Conservation (phyloP, 1,284 basidiomycete genomes). For the Lentinula novae-zelandiae region DNA sequence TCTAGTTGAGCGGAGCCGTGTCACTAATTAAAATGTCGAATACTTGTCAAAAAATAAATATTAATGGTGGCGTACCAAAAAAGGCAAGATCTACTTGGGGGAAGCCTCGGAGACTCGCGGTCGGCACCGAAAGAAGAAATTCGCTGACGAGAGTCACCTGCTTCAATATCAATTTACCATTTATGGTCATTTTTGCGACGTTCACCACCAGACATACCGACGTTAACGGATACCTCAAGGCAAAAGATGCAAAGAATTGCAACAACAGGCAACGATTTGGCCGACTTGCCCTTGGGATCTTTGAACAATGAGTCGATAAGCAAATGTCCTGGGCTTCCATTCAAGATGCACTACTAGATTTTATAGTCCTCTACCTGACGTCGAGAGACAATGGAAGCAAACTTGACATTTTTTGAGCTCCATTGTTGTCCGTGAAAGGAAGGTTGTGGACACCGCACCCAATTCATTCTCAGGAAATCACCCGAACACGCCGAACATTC, state of each 20-base stretch:
- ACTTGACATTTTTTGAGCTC: background rate
- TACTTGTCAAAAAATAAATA: background rate
- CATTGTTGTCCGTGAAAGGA: background rate
- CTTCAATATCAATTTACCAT: background rate
- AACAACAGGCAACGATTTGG: background rate
- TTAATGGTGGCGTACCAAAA: background rate
- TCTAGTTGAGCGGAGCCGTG: background rate
- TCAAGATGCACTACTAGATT: background rate
- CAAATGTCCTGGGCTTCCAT: background rate
- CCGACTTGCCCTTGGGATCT: background rate
- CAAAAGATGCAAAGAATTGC: background rate
- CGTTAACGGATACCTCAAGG: conserved; percentile 3
- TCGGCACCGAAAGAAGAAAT: conserved; percentile 5
- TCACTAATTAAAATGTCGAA: background rate
- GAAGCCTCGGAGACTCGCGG: background rate
- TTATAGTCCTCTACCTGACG: background rate
- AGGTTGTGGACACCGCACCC: background rate
- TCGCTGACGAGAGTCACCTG: background rate
- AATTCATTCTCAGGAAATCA: background rate
- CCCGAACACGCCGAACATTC: background rate
- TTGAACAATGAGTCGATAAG: background rate
- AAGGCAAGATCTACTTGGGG: background rate
- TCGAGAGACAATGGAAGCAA: background rate
- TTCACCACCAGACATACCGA: background rate
- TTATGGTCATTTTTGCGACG: background rate